Evolutionary conservation across 768 basidiomycete species (phyloP), one percentile per base, ranked within the genome.

Genomic region (Agrocybe praecox): DNA sequence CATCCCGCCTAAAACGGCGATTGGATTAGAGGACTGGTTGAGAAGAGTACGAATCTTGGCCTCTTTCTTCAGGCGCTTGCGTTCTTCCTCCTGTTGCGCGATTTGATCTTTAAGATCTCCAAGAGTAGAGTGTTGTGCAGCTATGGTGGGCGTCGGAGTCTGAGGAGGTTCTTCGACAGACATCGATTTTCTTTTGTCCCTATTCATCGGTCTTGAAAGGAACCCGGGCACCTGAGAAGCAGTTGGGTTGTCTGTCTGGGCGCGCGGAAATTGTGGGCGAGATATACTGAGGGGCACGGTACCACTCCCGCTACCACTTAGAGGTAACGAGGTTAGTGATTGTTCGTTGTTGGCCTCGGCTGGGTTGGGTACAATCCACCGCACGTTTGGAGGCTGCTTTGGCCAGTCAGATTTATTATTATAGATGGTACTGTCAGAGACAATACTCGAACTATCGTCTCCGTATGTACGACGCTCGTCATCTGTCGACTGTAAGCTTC

Each of bases 61-160:
- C 14, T 57, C 62, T 52, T 60, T 53, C 45, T 63, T 59, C 44
- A 44, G n/a, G 19, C 59, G 58, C 46, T 54, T 52, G 2, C 49
- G 53, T 36, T 59, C 49, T 32, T 59, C 58, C 32, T 59, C 58
- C 34, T 33, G 21, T 21, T 52, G 53, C 6, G 42, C 11, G 23
- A 55, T 29, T 11, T 59, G 58, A 34, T 50, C 45, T 36, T 52
- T 51, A 12, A 52, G 34, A 21, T 50, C 48, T 15, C 14, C 50
- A 33, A 56, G 48, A 18, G 55, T 19, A 9, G 43, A 29, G 15
- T 43, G 26, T 6, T 24, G 15, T 33, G 32, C 4, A 18, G 26
- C 29, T 34, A 3, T 42, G 26, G 4, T 8, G 18, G 19, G 10
- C 42, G 6, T 46, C 24, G 2, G 26, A n/a, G 22, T 53, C 36